phyloP scores from a whole-genome alignment of 2,329 filamentous ascomycete species.

The Cladorrhinum sp. region DNA sequence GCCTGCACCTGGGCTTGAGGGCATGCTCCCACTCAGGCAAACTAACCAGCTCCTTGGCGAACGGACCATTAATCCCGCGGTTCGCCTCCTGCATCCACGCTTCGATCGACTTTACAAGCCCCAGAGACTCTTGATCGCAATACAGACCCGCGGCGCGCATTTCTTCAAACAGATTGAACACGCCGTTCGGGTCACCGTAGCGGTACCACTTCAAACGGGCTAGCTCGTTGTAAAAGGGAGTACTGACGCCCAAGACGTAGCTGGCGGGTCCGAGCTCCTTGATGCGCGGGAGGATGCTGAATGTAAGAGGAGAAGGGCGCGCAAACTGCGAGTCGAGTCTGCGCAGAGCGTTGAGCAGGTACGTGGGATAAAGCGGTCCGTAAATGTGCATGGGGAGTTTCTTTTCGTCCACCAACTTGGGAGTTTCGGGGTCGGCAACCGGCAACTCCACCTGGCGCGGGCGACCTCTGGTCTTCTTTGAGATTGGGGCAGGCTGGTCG shows the following conservation, averaged over 20 bases:
- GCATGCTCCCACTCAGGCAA: conserved; percentile 38
- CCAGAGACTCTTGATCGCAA: conserved; percentile 50
- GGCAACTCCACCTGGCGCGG: conserved; percentile 7
- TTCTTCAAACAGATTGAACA: conserved; percentile 58
- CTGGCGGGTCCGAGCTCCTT: conserved; percentile 66
- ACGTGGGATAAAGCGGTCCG: conserved; percentile 62
- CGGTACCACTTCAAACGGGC: conserved; percentile 60
- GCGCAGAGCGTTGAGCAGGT: conserved; percentile 55
- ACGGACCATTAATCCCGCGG: conserved; percentile 25
- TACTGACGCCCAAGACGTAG: conserved; percentile 69
- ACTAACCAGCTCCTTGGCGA: conserved; percentile 33
- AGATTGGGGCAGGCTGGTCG: not conserved
- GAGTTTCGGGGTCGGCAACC: not conserved
- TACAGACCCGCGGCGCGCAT: conserved; percentile 63
- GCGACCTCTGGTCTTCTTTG: conserved; percentile 12
- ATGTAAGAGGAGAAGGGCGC: conserved; percentile 55
- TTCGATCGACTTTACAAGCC: conserved; percentile 36
- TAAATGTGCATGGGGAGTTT: conserved; percentile 52
- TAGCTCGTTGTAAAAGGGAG: conserved; percentile 66
- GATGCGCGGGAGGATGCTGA: conserved; percentile 63
- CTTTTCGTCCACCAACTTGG: conserved; percentile 16
- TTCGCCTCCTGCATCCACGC: conserved; percentile 19
- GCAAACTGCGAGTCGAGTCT: conserved; percentile 57
- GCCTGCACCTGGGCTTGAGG: conserved; percentile 29
- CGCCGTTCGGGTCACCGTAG: conserved; percentile 54